These are phyloP conservation scores for Sporothrix curviconia DNA, from an alignment of 2,329 filamentous ascomycete genomes.

Conservation along the genomic window DNA sequence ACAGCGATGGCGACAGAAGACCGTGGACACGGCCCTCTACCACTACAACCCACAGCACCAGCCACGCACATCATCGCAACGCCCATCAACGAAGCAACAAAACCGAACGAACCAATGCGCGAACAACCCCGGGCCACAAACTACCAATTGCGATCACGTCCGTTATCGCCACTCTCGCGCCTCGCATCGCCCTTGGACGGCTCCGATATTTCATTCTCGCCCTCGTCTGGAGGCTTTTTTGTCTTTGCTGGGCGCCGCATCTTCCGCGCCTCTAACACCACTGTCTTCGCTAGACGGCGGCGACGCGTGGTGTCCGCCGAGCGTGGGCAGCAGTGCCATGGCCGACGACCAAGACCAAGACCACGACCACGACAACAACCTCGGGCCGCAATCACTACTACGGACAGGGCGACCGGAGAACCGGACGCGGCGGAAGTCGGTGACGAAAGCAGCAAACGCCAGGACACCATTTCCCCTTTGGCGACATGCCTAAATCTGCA, in stretches of 20 bases:
- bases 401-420: too few species aligned
- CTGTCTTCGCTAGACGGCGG: slow-evolving; percentile 16
- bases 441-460: background rate
- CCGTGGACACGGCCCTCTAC: background rate
- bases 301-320: background rate
- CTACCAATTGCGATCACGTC: background rate
- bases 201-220: slow-evolving; percentile 14
- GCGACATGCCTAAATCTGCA: background rate
- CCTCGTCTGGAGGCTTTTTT: slow-evolving; percentile 5
- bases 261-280: slow-evolving; percentile 10
- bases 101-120: background rate
- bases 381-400: too few species aligned
- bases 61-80: background rate
- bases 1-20: background rate
- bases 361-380: background rate
- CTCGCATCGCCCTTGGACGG: slow-evolving; percentile 8
- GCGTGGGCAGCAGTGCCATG: background rate
- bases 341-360: background rate
- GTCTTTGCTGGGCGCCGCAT: slow-evolving; percentile 1
- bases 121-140: background rate
- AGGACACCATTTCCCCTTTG: slow-evolving; percentile 3
- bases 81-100: background rate
- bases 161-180: slow-evolving; percentile 8
- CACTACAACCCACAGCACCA: background rate
- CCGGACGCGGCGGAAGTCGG: too few species aligned